Conservation (phyloP, 768 basidiomycete genomes). For the Rubroboletus pulcherrimus region DNA sequence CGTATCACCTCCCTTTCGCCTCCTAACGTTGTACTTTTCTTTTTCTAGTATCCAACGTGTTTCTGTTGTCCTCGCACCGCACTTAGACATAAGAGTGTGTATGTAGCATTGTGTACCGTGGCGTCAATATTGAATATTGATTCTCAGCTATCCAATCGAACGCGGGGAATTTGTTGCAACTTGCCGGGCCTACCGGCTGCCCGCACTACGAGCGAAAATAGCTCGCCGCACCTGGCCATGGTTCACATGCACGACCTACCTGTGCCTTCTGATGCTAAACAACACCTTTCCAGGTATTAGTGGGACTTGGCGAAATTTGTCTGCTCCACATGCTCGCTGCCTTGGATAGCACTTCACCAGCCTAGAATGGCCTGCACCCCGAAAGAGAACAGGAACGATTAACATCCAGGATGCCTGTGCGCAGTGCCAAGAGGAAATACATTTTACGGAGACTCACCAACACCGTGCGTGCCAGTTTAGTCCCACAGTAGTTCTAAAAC, state of each 20-base stretch:
- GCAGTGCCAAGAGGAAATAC: too few relatives aligned
- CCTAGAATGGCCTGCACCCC: too few relatives aligned
- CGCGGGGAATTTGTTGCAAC: slow-evolving; percentile 1
- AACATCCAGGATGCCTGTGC: neutral
- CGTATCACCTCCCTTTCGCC: too few relatives aligned
- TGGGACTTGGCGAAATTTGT: too few relatives aligned
- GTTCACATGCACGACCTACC: neutral
- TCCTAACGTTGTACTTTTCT: too few relatives aligned
- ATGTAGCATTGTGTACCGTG: neutral
- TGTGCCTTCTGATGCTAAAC: neutral
- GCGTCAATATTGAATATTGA: neutral
- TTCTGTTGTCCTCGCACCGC: too few relatives aligned
- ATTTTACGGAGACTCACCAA: too few relatives aligned
- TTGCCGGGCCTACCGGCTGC: neutral
- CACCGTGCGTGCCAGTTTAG: too few relatives aligned
- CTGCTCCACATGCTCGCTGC: neutral
- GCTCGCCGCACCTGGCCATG: neutral
- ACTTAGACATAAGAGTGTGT: neutral
- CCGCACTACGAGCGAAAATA: neutral
- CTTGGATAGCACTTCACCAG: neutral
- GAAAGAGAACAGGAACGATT: neutral
- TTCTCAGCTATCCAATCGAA: slow-evolving; percentile 4
- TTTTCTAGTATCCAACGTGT: too few relatives aligned
- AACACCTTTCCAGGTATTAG: neutral
- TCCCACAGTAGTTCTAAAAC: too few relatives aligned